These are phyloP conservation scores for Tolypocladium ovalisporum DNA, from an alignment of 2,329 filamentous ascomycete species.

Conservation along the genomic window DNA sequence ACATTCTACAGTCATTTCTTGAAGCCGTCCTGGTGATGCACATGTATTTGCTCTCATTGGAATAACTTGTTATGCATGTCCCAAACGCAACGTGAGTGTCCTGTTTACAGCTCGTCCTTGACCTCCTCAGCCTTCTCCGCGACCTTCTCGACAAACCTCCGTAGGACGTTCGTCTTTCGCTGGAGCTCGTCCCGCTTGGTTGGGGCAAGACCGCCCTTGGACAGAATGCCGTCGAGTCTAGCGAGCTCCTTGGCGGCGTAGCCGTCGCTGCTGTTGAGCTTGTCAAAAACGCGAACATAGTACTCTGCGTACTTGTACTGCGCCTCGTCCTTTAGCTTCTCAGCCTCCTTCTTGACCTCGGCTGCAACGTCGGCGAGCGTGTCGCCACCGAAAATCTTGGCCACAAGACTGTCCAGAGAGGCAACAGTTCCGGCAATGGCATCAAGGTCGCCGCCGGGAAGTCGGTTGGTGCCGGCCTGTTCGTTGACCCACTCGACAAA, in stretches of 20 bases:
- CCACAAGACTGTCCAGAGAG: conserved; percentile 63
- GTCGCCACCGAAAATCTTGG: conserved; percentile 57
- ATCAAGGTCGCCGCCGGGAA: conserved; percentile 70
- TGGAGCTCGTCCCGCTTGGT: conserved; percentile 84
- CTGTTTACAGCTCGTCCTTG: conserved; percentile 24
- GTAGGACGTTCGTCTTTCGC: conserved; percentile 78
- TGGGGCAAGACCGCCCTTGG: conserved; percentile 75
- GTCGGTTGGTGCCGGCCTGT: conserved; percentile 79
- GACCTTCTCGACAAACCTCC: conserved; percentile 57
- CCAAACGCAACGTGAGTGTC: not conserved
- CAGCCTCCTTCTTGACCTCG: conserved; percentile 63
- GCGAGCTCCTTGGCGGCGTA: conserved; percentile 80
- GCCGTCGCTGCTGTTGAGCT: conserved; percentile 64
- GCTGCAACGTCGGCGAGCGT: conserved; percentile 52
- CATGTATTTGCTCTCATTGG: not conserved
- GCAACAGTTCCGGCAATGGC: conserved; percentile 72
- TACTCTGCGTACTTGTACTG: conserved; percentile 79
- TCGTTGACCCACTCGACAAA: conserved; percentile 77
- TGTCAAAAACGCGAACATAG: conserved; percentile 85
- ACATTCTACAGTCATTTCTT: too few relatives aligned
- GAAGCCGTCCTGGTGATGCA: not conserved
- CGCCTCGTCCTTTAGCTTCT: conserved; percentile 48
- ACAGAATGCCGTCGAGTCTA: conserved; percentile 67
- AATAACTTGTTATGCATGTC: not conserved
- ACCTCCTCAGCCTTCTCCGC: conserved; percentile 35